Conservation (phyloP, 2,329 filamentous ascomycete species). For the Colletotrichum graminicola region DNA sequence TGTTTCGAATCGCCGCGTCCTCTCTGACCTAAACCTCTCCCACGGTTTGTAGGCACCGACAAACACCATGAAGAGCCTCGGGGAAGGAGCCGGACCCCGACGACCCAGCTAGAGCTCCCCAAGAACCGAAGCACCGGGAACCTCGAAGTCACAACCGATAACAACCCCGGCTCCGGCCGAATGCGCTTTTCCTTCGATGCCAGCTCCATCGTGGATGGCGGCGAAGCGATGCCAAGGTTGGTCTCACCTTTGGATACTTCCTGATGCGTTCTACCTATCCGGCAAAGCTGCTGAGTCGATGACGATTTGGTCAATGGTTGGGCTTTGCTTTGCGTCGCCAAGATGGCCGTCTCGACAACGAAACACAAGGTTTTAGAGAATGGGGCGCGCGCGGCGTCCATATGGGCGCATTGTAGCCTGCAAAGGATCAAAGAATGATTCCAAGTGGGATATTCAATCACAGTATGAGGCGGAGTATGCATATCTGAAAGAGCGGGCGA, state of each 20-base stretch:
- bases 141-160: constrained; percentile 61
- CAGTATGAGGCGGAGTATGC: background rate
- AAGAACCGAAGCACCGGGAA: constrained; percentile 77
- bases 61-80: constrained; percentile 55
- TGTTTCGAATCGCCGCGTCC: constrained; percentile 15
- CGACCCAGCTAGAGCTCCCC: constrained; percentile 64
- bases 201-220: constrained; percentile 61
- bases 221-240: constrained; percentile 80
- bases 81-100: constrained; percentile 58
- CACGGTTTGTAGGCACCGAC: constrained; percentile 55
- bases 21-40: constrained; percentile 42
- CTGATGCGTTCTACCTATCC: background rate
- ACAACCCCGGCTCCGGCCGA: constrained; percentile 67
- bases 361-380: background rate
- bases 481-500: background rate
- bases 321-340: background rate
- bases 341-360: constrained; percentile 1
- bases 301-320: background rate
- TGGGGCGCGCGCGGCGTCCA: constrained; percentile 4
- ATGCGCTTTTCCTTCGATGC: constrained; percentile 84
- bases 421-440: background rate
- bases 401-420: constrained; percentile 22
- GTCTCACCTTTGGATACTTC: constrained; percentile 42
- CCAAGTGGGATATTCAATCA: constrained; percentile 4
- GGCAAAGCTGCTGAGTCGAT: constrained; percentile 17